phyloP scores from a whole-genome alignment of 495 filamentous ascomycete species.

The Annulohypoxylon moriforme region DNA sequence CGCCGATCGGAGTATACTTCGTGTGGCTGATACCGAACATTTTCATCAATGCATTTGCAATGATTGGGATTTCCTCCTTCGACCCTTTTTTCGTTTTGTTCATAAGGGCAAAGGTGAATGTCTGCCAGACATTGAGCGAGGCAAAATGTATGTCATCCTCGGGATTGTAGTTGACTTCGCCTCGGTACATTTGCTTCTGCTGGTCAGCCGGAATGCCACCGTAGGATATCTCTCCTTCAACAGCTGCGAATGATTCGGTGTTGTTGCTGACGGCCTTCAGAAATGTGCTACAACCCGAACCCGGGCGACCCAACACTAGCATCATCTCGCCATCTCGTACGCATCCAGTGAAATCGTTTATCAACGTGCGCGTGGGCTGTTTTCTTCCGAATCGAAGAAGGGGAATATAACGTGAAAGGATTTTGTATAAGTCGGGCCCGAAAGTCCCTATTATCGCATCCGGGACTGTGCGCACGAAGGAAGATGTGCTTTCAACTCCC shows the following conservation, averaged over 20 bases:
- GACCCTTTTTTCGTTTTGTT: slow-evolving; percentile 84
- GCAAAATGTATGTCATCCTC: slow-evolving; percentile 88
- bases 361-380: slow-evolving; percentile 66
- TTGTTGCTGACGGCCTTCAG: slow-evolving; percentile 82
- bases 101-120: slow-evolving; percentile 82
- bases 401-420: slow-evolving; percentile 74
- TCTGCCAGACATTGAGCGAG: slow-evolving; percentile 80
- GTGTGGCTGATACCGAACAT: slow-evolving; percentile 87
- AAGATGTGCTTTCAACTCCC: slow-evolving; percentile 73
- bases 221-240: slow-evolving; percentile 79
- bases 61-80: slow-evolving; percentile 73
- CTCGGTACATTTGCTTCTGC: slow-evolving; percentile 75
- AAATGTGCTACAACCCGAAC: slow-evolving; percentile 83
- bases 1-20: slow-evolving; percentile 83
- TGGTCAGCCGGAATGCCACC: slow-evolving; percentile 79
- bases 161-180: slow-evolving; percentile 84
- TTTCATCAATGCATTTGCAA: slow-evolving; percentile 76
- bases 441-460: slow-evolving; percentile 85
- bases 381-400: slow-evolving; percentile 60
- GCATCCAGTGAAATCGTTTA: slow-evolving; percentile 82
- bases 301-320: slow-evolving; percentile 83
- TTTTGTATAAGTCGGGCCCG: slow-evolving; percentile 80
- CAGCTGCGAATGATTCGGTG: slow-evolving; percentile 69
- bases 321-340: slow-evolving; percentile 83
- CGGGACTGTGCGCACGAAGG: slow-evolving; percentile 78